Evolutionary conservation across 768 basidiomycete genomes (phyloP), one percentile per base, ranked within the genome.

Genomic region (Sarcodon sp.): DNA sequence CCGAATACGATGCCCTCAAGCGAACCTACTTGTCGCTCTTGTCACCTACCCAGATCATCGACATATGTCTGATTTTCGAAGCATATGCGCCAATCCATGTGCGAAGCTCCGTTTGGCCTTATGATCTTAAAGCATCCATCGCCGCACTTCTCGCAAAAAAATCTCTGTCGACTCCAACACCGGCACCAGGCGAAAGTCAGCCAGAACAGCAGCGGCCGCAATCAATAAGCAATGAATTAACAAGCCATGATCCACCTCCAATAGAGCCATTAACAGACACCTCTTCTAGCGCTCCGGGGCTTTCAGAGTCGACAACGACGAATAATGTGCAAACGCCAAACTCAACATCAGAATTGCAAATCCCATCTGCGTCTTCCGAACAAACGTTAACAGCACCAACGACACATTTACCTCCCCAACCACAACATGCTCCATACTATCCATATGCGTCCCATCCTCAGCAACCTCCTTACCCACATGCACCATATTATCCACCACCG

Each of bases 1-100:
- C 57, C 33, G 69, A 69, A 53, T 60, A 60, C 58, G 71, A 79
- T 60, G 70, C 77, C 45, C 76, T 82, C 64, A 87, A 86, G 61
- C 74, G 76, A 53, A 73, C 76, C 52, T 89, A 88, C 66, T 69
- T 89, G 38, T 69, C 71, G 18, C 70, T 85, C 16, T 70, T 89
- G 7, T 72, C 79, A 18, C 76, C 72, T 16, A 71, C 75, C 41
- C 83, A 87, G 64, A 72, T 88, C 58, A 84, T 88, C 58, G 86
- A 87, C 55, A 77, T 88, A 56, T 87, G 83, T 59, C 69, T 88
- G 51, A 70, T 72, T 35, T 79, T 84, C 56, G 82, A 87, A 55
- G 60, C 76, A 7, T 73, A 87, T 67, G 77, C 79, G 11, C 78
- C 83, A 10, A 65, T 72, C 35, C 79, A 80, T 52, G 59, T 83